A percentile compares a stretch with the other conserved stretches of the same genome.
phyloP scores from a whole-genome alignment of 2,329 filamentous ascomycete species.

The Claviceps sp. region DNA sequence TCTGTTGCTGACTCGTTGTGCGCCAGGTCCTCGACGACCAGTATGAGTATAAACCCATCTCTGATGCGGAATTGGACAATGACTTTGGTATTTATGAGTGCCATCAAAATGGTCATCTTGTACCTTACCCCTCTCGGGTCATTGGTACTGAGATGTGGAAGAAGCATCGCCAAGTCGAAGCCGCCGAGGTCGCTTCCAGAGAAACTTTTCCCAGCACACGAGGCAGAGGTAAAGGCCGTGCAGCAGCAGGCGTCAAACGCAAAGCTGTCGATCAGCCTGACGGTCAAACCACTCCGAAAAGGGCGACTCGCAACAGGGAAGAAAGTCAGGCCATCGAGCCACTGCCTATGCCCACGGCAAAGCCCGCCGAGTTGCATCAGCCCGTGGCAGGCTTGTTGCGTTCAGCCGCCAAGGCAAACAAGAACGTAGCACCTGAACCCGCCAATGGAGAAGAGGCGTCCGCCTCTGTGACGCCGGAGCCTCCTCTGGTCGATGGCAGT shows the following conservation, averaged over 20 bases:
- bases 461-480: slow-evolving; percentile 23
- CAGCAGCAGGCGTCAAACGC: slow-evolving; percentile 29
- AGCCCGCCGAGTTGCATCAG: too few relatives aligned
- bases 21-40: slow-evolving; percentile 28
- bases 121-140: slow-evolving; percentile 32
- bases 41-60: slow-evolving; percentile 31
- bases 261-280: slow-evolving; percentile 37
- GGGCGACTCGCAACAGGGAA: slow-evolving; percentile 22
- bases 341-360: slow-evolving; percentile 13
- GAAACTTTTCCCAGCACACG: slow-evolving; percentile 12
- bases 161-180: slow-evolving; percentile 23
- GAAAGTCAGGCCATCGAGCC: slow-evolving; percentile 15
- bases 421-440: slow-evolving; percentile 15
- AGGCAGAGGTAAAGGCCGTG: slow-evolving; percentile 20
- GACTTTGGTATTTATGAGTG: slow-evolving; percentile 30
- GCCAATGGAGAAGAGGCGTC: slow-evolving; percentile 23
- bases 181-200: slow-evolving; percentile 20
- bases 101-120: slow-evolving; percentile 26
- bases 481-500: slow-evolving; percentile 16
- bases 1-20: slow-evolving; percentile 5
- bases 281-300: slow-evolving; percentile 36
- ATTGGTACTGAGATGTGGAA: slow-evolving; percentile 30
- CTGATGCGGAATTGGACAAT: slow-evolving; percentile 28
- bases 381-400: slow-evolving; percentile 27
- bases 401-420: slow-evolving; percentile 23